Evolutionary conservation across 495 filamentous ascomycete species (phyloP).

Genomic region (Tuber borchii): DNA sequence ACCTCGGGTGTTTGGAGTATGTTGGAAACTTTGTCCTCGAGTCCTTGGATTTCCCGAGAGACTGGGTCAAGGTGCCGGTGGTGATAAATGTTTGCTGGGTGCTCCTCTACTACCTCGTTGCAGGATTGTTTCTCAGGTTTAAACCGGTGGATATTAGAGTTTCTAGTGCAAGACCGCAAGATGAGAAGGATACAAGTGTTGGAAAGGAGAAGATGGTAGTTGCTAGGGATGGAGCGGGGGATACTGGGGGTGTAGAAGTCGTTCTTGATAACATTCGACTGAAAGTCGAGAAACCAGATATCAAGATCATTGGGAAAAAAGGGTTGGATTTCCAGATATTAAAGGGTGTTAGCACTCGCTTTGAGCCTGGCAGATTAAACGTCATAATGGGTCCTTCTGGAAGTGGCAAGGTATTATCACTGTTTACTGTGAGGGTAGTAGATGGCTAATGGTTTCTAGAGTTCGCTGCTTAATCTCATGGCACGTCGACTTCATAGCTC

Average conservation of each 20-base stretch:
- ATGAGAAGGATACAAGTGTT: conserved; percentile 52
- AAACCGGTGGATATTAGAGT: conserved; percentile 52
- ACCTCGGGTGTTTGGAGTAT: conserved; percentile 60
- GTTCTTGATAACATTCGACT: conserved; percentile 56
- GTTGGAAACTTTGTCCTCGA: conserved; percentile 61
- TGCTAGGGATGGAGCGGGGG: conserved; percentile 45
- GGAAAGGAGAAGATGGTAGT: conserved; percentile 57
- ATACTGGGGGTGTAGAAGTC: conserved; percentile 55
- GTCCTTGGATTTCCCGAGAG: conserved; percentile 55
- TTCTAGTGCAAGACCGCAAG: conserved; percentile 53
- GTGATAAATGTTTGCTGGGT: conserved; percentile 54
- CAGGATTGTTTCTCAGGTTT: conserved; percentile 54
- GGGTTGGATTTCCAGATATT: conserved; percentile 54
- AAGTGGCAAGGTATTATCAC: conserved; percentile 51
- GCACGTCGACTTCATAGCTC: conserved; percentile 57
- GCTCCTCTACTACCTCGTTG: conserved; percentile 52
- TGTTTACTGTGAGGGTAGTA: no score
- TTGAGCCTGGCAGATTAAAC: conserved; percentile 59
- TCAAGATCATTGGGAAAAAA: conserved; percentile 45
- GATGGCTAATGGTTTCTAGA: conserved; percentile 38
- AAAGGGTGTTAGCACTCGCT: conserved; percentile 55
- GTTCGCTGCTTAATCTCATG: conserved; percentile 63
- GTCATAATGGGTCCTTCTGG: conserved; percentile 75
- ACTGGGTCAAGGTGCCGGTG: conserved; percentile 61
- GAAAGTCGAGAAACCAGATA: conserved; percentile 54